These are phyloP conservation scores for Fraxinus ornus DNA, from an alignment of 305 asterid genomes.

Conservation along the genomic window DNA sequence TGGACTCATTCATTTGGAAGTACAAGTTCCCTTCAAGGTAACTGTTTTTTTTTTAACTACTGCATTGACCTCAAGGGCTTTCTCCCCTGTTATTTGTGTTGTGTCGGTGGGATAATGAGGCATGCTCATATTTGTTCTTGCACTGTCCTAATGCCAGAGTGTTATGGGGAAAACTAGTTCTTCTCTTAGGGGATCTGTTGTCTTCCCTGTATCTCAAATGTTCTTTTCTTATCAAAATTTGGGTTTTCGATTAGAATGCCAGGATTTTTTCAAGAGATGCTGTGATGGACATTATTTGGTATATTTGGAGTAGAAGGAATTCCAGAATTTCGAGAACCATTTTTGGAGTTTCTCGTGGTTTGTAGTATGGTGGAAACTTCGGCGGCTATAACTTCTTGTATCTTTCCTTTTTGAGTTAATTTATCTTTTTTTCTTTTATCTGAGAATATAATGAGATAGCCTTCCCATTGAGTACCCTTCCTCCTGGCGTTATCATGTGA, in stretches of 20 bases:
- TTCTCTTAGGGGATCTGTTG: neutral
- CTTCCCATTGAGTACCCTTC: neutral
- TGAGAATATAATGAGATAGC: neutral
- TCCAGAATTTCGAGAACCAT: neutral
- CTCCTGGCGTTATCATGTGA: neutral
- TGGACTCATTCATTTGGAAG: neutral
- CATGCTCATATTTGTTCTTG: neutral
- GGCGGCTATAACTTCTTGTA: neutral
- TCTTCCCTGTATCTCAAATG: neutral
- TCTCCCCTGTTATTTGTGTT: neutral
- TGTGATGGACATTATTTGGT: neutral
- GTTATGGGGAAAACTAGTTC: neutral
- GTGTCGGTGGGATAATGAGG: neutral
- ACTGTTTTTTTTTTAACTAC: neutral
- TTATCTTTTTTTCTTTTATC: neutral
- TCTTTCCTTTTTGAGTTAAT: neutral
- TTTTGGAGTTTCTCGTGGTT: neutral
- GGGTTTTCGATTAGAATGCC: neutral
- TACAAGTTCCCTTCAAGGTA: neutral
- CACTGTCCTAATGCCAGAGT: neutral
- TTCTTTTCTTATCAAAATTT: neutral
- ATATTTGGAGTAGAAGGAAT: neutral
- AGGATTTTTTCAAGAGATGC: neutral
- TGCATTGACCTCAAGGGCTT: neutral
- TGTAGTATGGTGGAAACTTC: neutral